Evolutionary conservation across 306 rosid species (phyloP).

Genomic region (Cucurbita moschata): DNA sequence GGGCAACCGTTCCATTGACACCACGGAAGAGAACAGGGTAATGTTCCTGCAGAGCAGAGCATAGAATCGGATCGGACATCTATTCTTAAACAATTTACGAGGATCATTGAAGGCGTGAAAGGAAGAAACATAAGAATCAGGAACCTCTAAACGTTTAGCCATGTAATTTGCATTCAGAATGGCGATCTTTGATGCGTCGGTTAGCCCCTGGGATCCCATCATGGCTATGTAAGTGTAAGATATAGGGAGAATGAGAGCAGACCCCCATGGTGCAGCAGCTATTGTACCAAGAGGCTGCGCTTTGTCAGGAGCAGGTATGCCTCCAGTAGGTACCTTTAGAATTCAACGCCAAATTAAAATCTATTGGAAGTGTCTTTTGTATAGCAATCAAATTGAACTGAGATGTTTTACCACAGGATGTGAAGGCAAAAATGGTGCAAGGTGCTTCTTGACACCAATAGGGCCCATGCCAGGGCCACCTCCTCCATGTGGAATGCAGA

Average conservation of each 20-base stretch:
- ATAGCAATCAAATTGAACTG: not conserved
- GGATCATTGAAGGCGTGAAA: not conserved
- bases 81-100: not conserved
- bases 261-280: slow-evolving; percentile 99
- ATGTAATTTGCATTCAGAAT: slow-evolving; percentile 96
- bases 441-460: slow-evolving; percentile 97
- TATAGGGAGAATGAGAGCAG: slow-evolving; percentile 96
- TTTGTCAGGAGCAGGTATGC: slow-evolving; percentile 74
- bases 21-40: slow-evolving; percentile 96
- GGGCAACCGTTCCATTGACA: slow-evolving; percentile 93
- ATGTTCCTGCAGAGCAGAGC: slow-evolving; percentile 26
- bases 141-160: slow-evolving; percentile 95
- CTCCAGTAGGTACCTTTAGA: slow-evolving; percentile 73
- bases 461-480: slow-evolving; percentile 99
- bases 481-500: slow-evolving; percentile 99
- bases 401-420: slow-evolving; percentile 76
- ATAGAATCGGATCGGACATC: not conserved
- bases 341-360: not conserved
- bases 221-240: slow-evolving; percentile 93
- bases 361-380: not conserved
- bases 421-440: slow-evolving; percentile 96
- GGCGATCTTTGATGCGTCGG: slow-evolving; percentile 90
- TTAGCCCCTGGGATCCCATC: slow-evolving; percentile 99
- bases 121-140: slow-evolving; percentile 7
- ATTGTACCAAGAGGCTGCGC: slow-evolving; percentile 85